These are phyloP conservation scores for Lentinula edodes DNA, from an alignment of 768 basidiomycete genomes.

Conservation along the genomic window DNA sequence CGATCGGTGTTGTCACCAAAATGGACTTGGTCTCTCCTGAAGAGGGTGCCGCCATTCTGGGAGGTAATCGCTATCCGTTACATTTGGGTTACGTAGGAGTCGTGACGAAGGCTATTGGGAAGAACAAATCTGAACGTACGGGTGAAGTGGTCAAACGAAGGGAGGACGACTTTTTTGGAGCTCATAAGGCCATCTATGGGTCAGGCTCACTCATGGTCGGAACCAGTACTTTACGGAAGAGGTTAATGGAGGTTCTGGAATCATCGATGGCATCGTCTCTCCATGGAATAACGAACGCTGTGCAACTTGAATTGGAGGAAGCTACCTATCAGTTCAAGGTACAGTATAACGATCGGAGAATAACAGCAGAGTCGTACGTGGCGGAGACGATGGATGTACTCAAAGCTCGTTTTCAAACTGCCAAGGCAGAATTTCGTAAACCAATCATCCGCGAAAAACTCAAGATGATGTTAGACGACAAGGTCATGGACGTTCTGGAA, in stretches of 20 bases:
- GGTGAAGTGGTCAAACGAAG: conserved; percentile 46
- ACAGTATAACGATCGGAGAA: conserved; percentile 92
- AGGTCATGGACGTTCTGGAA: conserved; percentile 95
- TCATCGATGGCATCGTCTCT: conserved; percentile 96
- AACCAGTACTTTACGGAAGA: conserved; percentile 81
- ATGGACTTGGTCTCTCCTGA: conserved; percentile 95
- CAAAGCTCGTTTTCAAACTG: conserved; percentile 85
- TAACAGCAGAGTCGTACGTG: conserved; percentile 94
- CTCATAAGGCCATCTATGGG: conserved; percentile 59
- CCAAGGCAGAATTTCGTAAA: conserved; percentile 80
- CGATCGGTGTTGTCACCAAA: conserved; percentile 97
- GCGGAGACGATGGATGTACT: conserved; percentile 94
- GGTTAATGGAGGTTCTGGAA: conserved; percentile 96
- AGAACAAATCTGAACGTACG: conserved; percentile 46
- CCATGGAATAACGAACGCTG: conserved; percentile 94
- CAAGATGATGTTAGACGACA: conserved; percentile 91
- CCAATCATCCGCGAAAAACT: conserved; percentile 85
- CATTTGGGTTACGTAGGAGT: conserved; percentile 98
- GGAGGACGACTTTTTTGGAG: conserved; percentile 65
- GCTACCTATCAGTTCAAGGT: conserved; percentile 99
- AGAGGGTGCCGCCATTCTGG: conserved; percentile 73
- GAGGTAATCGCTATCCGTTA: conserved; percentile 92
- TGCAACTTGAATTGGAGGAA: conserved; percentile 95
- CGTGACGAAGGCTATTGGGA: conserved; percentile 73
- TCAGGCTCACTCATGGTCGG: conserved; percentile 76